Evolutionary conservation across 2,329 filamentous ascomycete species (phyloP).

Genomic region (Xylaria sp.): DNA sequence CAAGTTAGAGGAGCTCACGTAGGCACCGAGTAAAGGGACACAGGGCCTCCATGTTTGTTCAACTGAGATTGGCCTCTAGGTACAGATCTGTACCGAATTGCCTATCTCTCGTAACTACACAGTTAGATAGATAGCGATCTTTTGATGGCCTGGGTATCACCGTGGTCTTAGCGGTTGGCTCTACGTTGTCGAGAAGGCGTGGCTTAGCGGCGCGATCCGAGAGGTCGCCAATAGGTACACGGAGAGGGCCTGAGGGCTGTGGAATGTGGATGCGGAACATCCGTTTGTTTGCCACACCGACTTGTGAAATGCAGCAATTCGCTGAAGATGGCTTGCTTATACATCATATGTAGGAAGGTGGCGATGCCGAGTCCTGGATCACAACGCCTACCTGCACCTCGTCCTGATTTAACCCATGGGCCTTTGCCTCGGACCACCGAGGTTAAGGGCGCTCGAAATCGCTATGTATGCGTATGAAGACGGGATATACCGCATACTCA

Average conservation of each 20-base stretch:
- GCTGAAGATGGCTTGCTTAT: not conserved
- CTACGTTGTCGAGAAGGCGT: slow-evolving; percentile 1
- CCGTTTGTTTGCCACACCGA: slow-evolving; percentile 20
- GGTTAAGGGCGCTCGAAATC: not conserved
- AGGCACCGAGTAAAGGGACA: not conserved
- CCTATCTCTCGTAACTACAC: too few species aligned
- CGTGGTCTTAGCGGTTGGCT: not conserved
- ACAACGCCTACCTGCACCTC: not conserved
- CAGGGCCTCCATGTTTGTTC: too few species aligned
- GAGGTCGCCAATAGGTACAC: slow-evolving; percentile 17
- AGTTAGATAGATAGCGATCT: too few species aligned
- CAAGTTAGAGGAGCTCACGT: not conserved
- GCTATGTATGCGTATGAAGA: not conserved
- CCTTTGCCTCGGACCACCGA: not conserved
- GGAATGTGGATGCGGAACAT: slow-evolving; percentile 2
- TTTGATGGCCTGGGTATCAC: too few species aligned
- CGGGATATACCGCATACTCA: not conserved
- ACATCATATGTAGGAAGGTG: not conserved
- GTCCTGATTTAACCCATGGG: not conserved
- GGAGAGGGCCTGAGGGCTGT: not conserved
- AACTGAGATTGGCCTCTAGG: too few species aligned
- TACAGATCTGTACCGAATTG: too few species aligned
- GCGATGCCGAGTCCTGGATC: slow-evolving; percentile 3
- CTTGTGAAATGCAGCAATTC: not conserved
- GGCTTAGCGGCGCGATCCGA: slow-evolving; percentile 22